These are phyloP conservation scores for Diaporthe ilicicola DNA, from an alignment of 2,329 filamentous ascomycete species.

Conservation along the genomic window DNA sequence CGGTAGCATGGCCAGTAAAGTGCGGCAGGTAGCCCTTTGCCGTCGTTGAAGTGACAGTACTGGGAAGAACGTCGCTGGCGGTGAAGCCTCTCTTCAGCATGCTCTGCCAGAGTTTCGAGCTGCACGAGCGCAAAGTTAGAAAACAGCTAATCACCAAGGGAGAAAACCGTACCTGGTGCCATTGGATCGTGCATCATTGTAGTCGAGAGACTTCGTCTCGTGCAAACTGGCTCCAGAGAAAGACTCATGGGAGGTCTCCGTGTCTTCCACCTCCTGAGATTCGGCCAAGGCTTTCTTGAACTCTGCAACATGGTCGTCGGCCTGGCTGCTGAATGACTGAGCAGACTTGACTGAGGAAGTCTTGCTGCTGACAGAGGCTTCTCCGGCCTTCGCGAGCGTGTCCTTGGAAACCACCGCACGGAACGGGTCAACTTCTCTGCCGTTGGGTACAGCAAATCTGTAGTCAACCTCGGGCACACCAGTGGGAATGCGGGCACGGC, in stretches of 20 bases:
- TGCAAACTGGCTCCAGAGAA: conserved; percentile 27
- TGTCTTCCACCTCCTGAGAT: conserved; percentile 6
- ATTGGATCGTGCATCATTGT: conserved; percentile 30
- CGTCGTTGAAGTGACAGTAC: conserved; percentile 61
- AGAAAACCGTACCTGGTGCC: conserved; percentile 28
- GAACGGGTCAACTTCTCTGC: conserved; percentile 27
- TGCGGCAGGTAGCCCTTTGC: conserved; percentile 64
- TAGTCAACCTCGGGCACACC: conserved; percentile 34
- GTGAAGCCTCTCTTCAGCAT: conserved; percentile 62
- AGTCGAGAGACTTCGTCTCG: conserved; percentile 32
- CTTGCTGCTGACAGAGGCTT: not conserved
- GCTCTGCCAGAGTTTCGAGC: conserved; percentile 57
- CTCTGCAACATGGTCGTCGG: conserved; percentile 35
- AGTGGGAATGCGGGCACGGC: conserved; percentile 9
- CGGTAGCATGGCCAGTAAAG: conserved; percentile 60
- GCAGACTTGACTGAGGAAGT: conserved; percentile 30
- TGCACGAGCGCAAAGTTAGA: conserved; percentile 36
- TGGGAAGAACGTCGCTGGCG: conserved; percentile 46
- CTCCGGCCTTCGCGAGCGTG: not conserved
- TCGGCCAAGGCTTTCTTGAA: conserved; percentile 30
- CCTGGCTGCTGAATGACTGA: conserved; percentile 38
- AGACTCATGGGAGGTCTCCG: conserved; percentile 18
- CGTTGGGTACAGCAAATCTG: conserved; percentile 20
- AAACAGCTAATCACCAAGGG: not conserved
- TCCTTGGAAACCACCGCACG: conserved; percentile 7